Base-by-base conservation (phyloP, 2,329 filamentous ascomycete species). In the Aspergillus alliaceus region DNA sequence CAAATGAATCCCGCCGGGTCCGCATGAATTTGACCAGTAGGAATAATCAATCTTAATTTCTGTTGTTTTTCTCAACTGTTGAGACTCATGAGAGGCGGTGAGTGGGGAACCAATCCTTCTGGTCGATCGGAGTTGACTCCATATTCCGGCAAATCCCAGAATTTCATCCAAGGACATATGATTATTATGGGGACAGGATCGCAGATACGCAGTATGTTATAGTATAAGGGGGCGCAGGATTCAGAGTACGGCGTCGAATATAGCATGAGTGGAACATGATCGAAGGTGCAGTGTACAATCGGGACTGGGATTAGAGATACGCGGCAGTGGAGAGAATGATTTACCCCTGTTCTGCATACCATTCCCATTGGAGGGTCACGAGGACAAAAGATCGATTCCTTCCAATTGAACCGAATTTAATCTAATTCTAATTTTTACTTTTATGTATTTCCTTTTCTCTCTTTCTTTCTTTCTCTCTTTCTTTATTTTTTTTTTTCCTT, bases 21-120 rank as follows among this genome's bases (percentile, higher is more conserved):
- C 39, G 20, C 42, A 29, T 27, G 22, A 46, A n/a, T n/a, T 27
- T 46, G 11, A 31, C 44, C n/a, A n/a, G n/a, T n/a, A n/a, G n/a
- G n/a, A 20, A 31, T 15, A 48, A 18, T 32, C 27, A 9, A 20
- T 32, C 27, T 20, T 31, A 22, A 32, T 31, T 48, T 34, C 27
- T 27, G 32, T 54, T 57, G 44, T 44, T 54, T 12, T 22, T 25
- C 60, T 63, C 57, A 62, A 63, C 44, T 37, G 61, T 62, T 63
- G 59, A 60, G 60, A 29, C 52, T 22, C 42, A 18, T 50, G 62
- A 58, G 63, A 55, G 59, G 64, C 60, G 64, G 63, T 64, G 59
- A 64, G 50, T 50, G 50, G 48, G 25, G 56, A 53, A 40, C 24
- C 12, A 29, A 46, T 49, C 59, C 56, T 58, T 63, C 55, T 57